Evolutionary conservation across 345 rosid genomes (phyloP), one percentile per base, ranked within the genome.

Genomic region (Viola odorata): DNA sequence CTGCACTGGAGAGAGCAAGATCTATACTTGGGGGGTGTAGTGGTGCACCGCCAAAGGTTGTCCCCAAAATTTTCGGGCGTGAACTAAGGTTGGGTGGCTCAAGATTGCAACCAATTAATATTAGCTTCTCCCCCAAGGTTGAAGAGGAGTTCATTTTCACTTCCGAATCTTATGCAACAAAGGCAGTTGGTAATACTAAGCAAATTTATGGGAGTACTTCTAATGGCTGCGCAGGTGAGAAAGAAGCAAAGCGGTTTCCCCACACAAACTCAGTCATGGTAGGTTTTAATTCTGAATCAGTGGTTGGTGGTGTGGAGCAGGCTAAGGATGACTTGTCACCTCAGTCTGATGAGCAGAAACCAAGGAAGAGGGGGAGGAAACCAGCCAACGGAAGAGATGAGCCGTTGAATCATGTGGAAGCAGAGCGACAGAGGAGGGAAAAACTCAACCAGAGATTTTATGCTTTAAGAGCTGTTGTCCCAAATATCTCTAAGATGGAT

Each of bases 341-440:
- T 60, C 75, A 70, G 37, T 77, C 69, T 3, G 96, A 89, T 45
- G 97, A 94, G 62, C 81, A 82, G 39, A 94, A 88, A 66, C 99
- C 99, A 3, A 85, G 96, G 81, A 89, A 94, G 75, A 82, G 99
- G 70, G 99, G 95, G 4, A 83, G 99, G 67, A 92, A 92, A 65
- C 99, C 99, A 1, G 99, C 96, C 8, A 94, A 90, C 58, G 99
- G 99, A 40, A 82, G 99, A 68, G 97, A 90, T 72, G 99, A 94
- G 73, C 95, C 99, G 0, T 60, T 94, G 62, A 94, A 90, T 77
- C 99, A 94, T 3, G 96, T 94, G 50, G 96, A 90, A 80, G 99
- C 99, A 0, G 97, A 94, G 67, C 66, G 99, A 12, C 97, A 94
- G 70, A 83, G 99, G 74, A 87, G 97, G 54, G 96, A 94, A 71